Evolutionary conservation across 2,329 filamentous ascomycete genomes (phyloP).

Genomic region (Stagonosporopsis rhizophila): DNA sequence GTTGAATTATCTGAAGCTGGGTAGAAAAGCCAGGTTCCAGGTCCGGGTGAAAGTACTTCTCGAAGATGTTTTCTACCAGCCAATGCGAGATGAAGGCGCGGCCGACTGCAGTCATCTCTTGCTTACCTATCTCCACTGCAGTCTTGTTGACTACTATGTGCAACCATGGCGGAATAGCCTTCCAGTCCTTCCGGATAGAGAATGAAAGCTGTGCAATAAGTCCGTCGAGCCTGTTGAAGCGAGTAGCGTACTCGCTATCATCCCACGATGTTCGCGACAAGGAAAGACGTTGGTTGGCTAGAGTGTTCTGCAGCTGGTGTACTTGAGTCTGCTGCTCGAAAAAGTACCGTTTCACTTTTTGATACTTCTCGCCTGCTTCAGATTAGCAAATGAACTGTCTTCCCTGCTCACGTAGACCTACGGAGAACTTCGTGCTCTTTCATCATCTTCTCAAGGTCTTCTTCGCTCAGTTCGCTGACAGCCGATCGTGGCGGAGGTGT

Average conservation of each 20-base stretch:
- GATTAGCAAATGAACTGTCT: neutral
- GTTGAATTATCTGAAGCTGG: constrained; percentile 84
- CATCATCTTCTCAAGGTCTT: constrained; percentile 55
- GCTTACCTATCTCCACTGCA: constrained; percentile 84
- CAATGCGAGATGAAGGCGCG: constrained; percentile 87
- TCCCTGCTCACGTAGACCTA: constrained; percentile 36
- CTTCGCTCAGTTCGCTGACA: constrained; percentile 55
- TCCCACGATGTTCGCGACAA: constrained; percentile 93
- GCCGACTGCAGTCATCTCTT: constrained; percentile 97
- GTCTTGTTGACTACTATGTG: constrained; percentile 81
- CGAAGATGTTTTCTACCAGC: constrained; percentile 90
- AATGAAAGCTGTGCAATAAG: constrained; percentile 95
- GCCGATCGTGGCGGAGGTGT: constrained; percentile 55
- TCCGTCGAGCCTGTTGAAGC: constrained; percentile 90
- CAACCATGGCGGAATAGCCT: constrained; percentile 79
- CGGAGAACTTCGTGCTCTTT: constrained; percentile 60
- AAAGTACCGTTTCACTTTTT: constrained; percentile 96
- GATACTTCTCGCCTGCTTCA: constrained; percentile 84
- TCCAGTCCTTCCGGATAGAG: constrained; percentile 96
- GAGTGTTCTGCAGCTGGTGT: constrained; percentile 94
- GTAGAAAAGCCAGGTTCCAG: constrained; percentile 78
- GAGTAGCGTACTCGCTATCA: constrained; percentile 88
- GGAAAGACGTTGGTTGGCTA: constrained; percentile 93
- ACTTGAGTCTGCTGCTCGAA: constrained; percentile 92
- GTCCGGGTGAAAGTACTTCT: constrained; percentile 89